Conservation (phyloP, 768 basidiomycete species). For the Thelephora ganbajun region DNA sequence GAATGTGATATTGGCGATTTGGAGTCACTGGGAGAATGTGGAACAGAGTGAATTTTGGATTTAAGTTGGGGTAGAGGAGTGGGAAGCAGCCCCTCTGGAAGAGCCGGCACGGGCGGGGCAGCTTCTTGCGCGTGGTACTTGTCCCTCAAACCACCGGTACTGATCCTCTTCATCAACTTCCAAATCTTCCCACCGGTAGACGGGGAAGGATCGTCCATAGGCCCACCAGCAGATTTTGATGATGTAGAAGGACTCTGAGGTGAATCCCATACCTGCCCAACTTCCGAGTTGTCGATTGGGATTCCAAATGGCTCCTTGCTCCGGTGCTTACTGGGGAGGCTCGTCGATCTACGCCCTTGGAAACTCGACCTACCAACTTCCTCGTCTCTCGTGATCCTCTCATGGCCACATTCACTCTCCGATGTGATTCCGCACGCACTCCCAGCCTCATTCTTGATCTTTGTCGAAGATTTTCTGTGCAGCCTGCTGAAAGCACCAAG, state of each 20-base stretch:
- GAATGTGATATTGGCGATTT: background rate
- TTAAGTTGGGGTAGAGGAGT: background rate
- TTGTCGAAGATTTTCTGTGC: background rate
- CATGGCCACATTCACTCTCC: background rate
- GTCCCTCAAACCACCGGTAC: constrained; percentile 48
- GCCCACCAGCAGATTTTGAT: background rate
- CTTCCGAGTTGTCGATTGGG: background rate
- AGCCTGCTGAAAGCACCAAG: background rate
- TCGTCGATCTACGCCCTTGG: background rate
- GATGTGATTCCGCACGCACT: background rate
- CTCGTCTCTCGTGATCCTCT: background rate
- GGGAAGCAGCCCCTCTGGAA: constrained; percentile 13
- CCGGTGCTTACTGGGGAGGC: background rate
- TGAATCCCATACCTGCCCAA: background rate
- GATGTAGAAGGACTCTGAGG: background rate
- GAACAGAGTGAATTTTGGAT: too few species aligned
- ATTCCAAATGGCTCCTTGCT: background rate
- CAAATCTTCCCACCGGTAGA: constrained; percentile 32
- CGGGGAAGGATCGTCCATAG: background rate
- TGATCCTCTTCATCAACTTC: constrained; percentile 61
- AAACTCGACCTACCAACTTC: background rate
- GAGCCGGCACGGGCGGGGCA: constrained; percentile 43
- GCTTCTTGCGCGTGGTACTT: constrained; percentile 21
- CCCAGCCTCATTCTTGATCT: background rate
- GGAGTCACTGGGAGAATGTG: background rate